A percentile compares a stretch with the other conserved stretches of the same genome.
phyloP scores from a whole-genome alignment of 768 basidiomycete species.

The Pleurotus djamor region DNA sequence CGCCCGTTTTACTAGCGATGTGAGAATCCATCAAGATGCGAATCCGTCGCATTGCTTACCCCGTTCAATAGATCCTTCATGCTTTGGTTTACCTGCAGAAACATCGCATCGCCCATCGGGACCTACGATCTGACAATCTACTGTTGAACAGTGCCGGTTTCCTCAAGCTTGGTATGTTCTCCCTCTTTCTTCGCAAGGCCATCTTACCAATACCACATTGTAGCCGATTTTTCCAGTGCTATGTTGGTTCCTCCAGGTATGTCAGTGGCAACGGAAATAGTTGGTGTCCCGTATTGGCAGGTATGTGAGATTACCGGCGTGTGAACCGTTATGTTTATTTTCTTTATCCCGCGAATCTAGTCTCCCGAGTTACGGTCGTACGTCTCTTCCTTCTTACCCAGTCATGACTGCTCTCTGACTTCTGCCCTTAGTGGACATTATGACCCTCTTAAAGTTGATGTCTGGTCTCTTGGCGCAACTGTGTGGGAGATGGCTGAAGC shows the following conservation, averaged over 20 bases:
- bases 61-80: slow-evolving; percentile 46
- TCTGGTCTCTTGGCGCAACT: slow-evolving; percentile 83
- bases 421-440: slow-evolving; percentile 53
- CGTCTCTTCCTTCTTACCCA: slow-evolving; percentile 18
- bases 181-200: background rate
- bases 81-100: slow-evolving; percentile 67
- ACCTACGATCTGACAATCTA: slow-evolving; percentile 82
- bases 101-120: slow-evolving; percentile 75
- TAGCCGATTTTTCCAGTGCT: slow-evolving; percentile 83
- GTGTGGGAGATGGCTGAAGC: slow-evolving; percentile 82
- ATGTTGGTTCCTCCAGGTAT: slow-evolving; percentile 52
- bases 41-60: slow-evolving; percentile 3
- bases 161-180: slow-evolving; percentile 67
- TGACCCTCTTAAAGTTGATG: slow-evolving; percentile 71
- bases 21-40: slow-evolving; percentile 34
- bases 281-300: slow-evolving; percentile 83
- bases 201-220: background rate
- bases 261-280: slow-evolving; percentile 52
- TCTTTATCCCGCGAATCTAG: slow-evolving; percentile 16
- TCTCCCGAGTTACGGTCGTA: slow-evolving; percentile 78
- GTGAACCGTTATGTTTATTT: slow-evolving; percentile 12
- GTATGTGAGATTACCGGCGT: slow-evolving; percentile 26
- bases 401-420: slow-evolving; percentile 8
- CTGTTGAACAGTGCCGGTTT: slow-evolving; percentile 67
- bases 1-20: slow-evolving; percentile 75